A percentile compares a stretch with the other conserved stretches of the same genome.
Evolutionary conservation across 2,329 filamentous ascomycete species (phyloP).

Genomic region (Penicillium griseofulvum): DNA sequence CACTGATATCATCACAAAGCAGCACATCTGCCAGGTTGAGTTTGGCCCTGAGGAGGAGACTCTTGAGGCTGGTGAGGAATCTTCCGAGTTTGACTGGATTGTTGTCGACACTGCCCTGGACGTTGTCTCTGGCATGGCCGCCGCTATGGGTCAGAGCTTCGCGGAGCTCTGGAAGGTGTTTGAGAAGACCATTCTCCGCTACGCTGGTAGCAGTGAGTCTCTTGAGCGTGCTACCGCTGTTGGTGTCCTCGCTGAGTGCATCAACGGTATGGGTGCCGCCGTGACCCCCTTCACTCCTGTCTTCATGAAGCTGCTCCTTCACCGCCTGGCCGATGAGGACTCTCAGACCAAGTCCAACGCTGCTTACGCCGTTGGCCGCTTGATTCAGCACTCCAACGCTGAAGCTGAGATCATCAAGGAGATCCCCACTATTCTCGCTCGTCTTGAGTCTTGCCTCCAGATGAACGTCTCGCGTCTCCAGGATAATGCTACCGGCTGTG

Average conservation of each 20-base stretch:
- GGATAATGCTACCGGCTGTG: slow-evolving; percentile 89
- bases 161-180: slow-evolving; percentile 92
- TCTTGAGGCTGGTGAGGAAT: slow-evolving; percentile 69
- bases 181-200: slow-evolving; percentile 86
- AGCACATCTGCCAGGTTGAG: slow-evolving; percentile 90
- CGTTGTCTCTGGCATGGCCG: slow-evolving; percentile 78
- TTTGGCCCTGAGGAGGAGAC: slow-evolving; percentile 78
- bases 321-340: slow-evolving; percentile 86
- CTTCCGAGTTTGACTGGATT: slow-evolving; percentile 96
- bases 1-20: slow-evolving; percentile 77
- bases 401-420: slow-evolving; percentile 69
- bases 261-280: slow-evolving; percentile 76
- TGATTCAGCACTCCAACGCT: slow-evolving; percentile 78
- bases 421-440: slow-evolving; percentile 74
- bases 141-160: slow-evolving; percentile 77
- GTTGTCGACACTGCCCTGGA: slow-evolving; percentile 93
- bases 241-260: slow-evolving; percentile 87
- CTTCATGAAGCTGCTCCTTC: slow-evolving; percentile 76
- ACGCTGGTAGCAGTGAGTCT: slow-evolving; percentile 78
- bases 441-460: slow-evolving; percentile 80
- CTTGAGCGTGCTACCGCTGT: slow-evolving; percentile 87
- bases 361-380: slow-evolving; percentile 82
- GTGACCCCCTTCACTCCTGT: slow-evolving; percentile 76
- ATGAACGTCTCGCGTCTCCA: slow-evolving; percentile 76
- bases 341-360: slow-evolving; percentile 92